Conservation (phyloP, 2,329 filamentous ascomycete species). For the Fusarium piperis region DNA sequence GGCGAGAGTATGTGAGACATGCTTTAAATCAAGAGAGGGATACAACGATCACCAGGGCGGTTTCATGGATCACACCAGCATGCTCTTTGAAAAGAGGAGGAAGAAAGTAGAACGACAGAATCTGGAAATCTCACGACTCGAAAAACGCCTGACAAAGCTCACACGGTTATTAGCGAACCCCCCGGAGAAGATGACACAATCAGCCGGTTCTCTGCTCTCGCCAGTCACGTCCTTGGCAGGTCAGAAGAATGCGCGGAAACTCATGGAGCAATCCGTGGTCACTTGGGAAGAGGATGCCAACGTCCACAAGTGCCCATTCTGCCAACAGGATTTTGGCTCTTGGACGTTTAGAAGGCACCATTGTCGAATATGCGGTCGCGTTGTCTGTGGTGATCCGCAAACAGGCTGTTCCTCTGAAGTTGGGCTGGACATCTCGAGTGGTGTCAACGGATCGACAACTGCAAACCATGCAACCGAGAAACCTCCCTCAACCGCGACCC, state of each 20-base stretch:
- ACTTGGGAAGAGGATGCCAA: constrained; percentile 92
- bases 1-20: constrained; percentile 98
- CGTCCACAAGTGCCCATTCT: constrained; percentile 88
- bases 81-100: constrained; percentile 76
- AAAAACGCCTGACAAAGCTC: constrained; percentile 90
- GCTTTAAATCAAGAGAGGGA: constrained; percentile 94
- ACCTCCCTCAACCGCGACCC: constrained; percentile 38
- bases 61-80: constrained; percentile 75
- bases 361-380: constrained; percentile 90
- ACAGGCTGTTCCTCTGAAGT: constrained; percentile 89
- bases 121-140: constrained; percentile 86
- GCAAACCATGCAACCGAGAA: constrained; percentile 54
- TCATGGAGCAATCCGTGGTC: constrained; percentile 90
- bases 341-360: constrained; percentile 96
- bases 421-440: constrained; percentile 76
- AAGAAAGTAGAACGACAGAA: constrained; percentile 85
- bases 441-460: constrained; percentile 41
- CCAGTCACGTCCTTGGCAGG: constrained; percentile 70
- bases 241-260: constrained; percentile 79
- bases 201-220: constrained; percentile 64
- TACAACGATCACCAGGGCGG: constrained; percentile 89
- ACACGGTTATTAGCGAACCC: constrained; percentile 84
- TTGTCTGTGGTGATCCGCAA: constrained; percentile 88
- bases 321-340: constrained; percentile 92
- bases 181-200: constrained; percentile 69